A percentile compares a stretch with the other conserved stretches of the same genome.
These are phyloP conservation scores for Diutina mesorugosa DNA, from an alignment of 1,139 yeast genomes.

Conservation along the genomic window DNA sequence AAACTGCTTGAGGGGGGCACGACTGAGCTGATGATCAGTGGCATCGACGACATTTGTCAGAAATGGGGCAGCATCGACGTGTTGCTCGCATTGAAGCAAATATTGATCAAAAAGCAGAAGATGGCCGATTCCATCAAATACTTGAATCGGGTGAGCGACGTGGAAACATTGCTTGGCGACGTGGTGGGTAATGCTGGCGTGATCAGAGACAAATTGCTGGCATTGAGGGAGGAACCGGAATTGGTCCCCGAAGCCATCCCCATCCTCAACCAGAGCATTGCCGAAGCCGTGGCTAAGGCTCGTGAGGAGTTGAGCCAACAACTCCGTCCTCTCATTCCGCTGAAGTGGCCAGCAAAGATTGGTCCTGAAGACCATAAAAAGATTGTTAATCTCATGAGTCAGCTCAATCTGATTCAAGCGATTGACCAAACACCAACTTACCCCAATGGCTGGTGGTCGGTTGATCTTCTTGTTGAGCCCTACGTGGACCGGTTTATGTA, in stretches of 20 bases:
- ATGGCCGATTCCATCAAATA: background rate
- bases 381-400: background rate
- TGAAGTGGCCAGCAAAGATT: background rate
- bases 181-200: background rate
- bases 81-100: background rate
- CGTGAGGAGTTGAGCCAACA: background rate
- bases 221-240: background rate
- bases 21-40: background rate
- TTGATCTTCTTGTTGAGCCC: conserved; percentile 42
- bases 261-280: background rate
- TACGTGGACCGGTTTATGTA: conserved; percentile 52
- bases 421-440: conserved; percentile 14
- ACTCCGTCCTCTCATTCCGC: background rate
- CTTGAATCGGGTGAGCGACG: background rate
- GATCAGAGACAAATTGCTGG: background rate
- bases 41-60: background rate
- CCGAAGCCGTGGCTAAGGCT: background rate
- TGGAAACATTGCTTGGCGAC: background rate
- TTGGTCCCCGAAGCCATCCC: background rate
- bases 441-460: conserved; percentile 45
- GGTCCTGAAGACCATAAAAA: background rate
- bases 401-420: conserved; percentile 4
- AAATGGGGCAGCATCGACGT: background rate
- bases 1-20: background rate
- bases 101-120: background rate